These are phyloP conservation scores for Russula foetens DNA, from an alignment of 768 basidiomycete species.

Conservation along the genomic window DNA sequence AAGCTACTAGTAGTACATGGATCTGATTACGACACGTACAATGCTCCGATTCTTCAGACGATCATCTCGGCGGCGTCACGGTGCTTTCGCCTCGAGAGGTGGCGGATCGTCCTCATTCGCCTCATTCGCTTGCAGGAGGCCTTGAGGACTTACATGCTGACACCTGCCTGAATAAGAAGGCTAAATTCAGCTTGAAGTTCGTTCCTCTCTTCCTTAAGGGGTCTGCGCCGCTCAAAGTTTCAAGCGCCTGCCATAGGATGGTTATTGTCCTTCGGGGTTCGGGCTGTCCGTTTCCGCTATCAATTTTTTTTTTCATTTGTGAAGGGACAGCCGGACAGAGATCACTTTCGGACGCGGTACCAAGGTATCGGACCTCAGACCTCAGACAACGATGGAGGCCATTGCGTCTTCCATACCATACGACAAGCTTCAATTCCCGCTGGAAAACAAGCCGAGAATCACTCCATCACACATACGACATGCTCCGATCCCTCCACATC, in stretches of 20 bases:
- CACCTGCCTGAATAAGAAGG: background rate
- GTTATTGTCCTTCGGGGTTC: background rate
- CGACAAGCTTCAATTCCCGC: background rate
- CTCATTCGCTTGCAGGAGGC: no score
- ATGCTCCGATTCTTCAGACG: no score
- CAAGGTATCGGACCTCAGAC: no score
- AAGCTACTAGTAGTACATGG: no score
- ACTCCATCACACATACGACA: background rate
- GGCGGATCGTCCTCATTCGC: no score
- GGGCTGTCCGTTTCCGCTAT: background rate
- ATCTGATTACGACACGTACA: no score
- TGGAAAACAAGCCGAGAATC: background rate
- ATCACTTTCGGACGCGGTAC: background rate
- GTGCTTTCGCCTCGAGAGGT: no score
- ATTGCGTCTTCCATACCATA: background rate
- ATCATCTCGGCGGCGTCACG: no score
- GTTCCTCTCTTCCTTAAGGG: background rate
- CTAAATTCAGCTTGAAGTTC: background rate
- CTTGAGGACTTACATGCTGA: background rate
- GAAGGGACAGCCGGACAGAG: background rate
- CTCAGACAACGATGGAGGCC: background rate
- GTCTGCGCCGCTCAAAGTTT: background rate
- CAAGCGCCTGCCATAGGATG: background rate
- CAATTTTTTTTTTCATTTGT: background rate
- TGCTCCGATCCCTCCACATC: no score